phyloP scores from a whole-genome alignment of 805 yeast genomes.

The Lachancea dasiensis region DNA sequence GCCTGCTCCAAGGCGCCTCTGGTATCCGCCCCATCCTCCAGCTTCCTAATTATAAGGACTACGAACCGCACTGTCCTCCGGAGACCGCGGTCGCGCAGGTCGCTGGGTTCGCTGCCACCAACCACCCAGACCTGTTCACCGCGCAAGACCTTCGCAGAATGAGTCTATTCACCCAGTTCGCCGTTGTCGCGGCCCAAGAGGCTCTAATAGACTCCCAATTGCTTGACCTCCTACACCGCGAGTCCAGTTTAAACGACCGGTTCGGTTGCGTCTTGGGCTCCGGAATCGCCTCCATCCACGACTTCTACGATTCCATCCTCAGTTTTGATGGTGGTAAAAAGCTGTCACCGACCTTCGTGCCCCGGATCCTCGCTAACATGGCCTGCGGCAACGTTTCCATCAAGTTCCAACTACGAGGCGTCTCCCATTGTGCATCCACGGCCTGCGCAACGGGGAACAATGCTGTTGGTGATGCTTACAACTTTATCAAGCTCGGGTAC shows the following conservation, averaged over 20 bases:
- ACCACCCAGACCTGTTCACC: slow-evolving; percentile 35
- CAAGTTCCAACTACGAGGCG: slow-evolving; percentile 69
- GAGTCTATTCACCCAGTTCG: slow-evolving; percentile 73
- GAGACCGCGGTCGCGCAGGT: slow-evolving; percentile 65
- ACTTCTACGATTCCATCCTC: slow-evolving; percentile 54
- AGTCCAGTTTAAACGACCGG: slow-evolving; percentile 7
- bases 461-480: slow-evolving; percentile 86
- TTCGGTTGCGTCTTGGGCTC: slow-evolving; percentile 84
- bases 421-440: slow-evolving; percentile 81
- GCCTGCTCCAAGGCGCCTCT: slow-evolving; percentile 44
- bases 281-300: slow-evolving; percentile 85
- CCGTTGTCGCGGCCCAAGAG: slow-evolving; percentile 66
- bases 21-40: slow-evolving; percentile 53
- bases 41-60: slow-evolving; percentile 35
- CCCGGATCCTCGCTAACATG: slow-evolving; percentile 82
- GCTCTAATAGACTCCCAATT: slow-evolving; percentile 68
- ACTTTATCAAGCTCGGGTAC: slow-evolving; percentile 72
- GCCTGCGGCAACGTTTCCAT: slow-evolving; percentile 90
- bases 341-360: slow-evolving; percentile 82
- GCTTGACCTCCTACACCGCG: slow-evolving; percentile 28
- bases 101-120: slow-evolving; percentile 41
- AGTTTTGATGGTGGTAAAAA: slow-evolving; percentile 45
- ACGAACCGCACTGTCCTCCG: slow-evolving; percentile 45
- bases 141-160: slow-evolving; percentile 46
- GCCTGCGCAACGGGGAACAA: slow-evolving; percentile 98